Conservation (phyloP, 192 early-diverging fungal genomes). For the Spinellus fusiger region DNA sequence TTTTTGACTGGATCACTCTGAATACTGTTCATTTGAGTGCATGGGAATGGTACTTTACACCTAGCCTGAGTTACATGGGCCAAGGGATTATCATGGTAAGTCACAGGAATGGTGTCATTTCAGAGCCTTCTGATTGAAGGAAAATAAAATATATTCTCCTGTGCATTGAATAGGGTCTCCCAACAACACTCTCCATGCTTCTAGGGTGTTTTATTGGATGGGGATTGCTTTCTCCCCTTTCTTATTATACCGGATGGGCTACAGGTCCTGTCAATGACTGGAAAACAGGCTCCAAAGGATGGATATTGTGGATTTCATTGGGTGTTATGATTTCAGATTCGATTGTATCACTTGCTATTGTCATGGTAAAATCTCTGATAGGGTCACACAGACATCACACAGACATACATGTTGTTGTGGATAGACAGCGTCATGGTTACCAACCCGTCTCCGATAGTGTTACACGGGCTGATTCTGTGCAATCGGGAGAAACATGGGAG, state of each 20-base stretch:
- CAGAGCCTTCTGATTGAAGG: too few relatives aligned
- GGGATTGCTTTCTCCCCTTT: constrained; percentile 67
- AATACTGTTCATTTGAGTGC: constrained; percentile 40
- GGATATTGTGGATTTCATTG: constrained; percentile 78
- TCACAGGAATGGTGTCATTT: neutral
- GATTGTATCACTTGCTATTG: constrained; percentile 52
- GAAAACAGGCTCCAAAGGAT: constrained; percentile 64
- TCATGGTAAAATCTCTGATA: constrained; percentile 11
- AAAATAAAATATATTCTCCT: neutral
- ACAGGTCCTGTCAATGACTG: constrained; percentile 62
- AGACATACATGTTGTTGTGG: neutral
- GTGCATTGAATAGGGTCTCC: constrained; percentile 45
- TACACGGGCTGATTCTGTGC: neutral
- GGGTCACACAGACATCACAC: neutral
- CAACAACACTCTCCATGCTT: constrained; percentile 67
- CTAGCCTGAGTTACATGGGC: constrained; percentile 69
- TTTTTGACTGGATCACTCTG: constrained; percentile 50
- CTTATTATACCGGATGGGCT: constrained; percentile 66
- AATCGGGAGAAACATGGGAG: constrained; percentile 23
- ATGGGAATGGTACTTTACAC: constrained; percentile 69
- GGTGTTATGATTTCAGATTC: constrained; percentile 77
- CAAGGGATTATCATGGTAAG: constrained; percentile 74
- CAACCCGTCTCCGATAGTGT: neutral
- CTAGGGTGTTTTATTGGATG: constrained; percentile 65
- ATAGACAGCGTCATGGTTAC: too few relatives aligned